Base-by-base conservation (phyloP, 2,329 filamentous ascomycete species). In the Thielaviopsis euricoi region DNA sequence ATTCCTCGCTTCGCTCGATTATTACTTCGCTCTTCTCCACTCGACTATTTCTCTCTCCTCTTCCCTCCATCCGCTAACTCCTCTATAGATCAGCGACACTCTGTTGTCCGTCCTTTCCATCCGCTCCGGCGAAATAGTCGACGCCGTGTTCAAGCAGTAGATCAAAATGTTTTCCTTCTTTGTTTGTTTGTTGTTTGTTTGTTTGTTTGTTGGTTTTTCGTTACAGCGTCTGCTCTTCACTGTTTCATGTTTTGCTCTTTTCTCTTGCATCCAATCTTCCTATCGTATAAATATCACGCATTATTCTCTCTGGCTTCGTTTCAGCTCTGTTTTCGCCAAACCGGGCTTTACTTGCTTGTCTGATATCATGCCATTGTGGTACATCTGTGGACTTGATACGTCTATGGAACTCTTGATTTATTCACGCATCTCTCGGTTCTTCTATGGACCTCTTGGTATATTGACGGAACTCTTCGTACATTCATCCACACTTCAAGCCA, bases 31-130 rank as follows among this genome's bases (percentile, higher is more conserved):
- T 53, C 51, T 6, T 25, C 33, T 23, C 15, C 26, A 26, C 46
- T 1, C 46, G 12, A 23, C 9, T 56, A 23, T n/a, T 26, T 26
- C 4, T 26, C 9, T 9, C 25, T 9, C 25, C 25, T 26, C 25
- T 9, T 26, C 9, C 25, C 9, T 9, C 25, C 25, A 4, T n/a
- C n/a, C n/a, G n/a, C n/a, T n/a, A n/a, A n/a, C n/a, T n/a, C n/a
- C n/a, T n/a, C n/a, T n/a, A 57, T 65, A 86, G 81, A 71, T 94
- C 71, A 89, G 87, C 67, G 87, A 94, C 69, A 88, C 85, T 52
- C 77, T 94, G 56, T 76, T 94, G 56, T 91, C 87, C 1, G 85
- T 93, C 61, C 74, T 93, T 62, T 81, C 86, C 6, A 81, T 83
- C 25, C 75, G 88, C 57, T 85, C 86, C 37, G 87, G 86, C 25